Base-by-base conservation (phyloP, 768 basidiomycete species). In the Boletus huronensis region DNA sequence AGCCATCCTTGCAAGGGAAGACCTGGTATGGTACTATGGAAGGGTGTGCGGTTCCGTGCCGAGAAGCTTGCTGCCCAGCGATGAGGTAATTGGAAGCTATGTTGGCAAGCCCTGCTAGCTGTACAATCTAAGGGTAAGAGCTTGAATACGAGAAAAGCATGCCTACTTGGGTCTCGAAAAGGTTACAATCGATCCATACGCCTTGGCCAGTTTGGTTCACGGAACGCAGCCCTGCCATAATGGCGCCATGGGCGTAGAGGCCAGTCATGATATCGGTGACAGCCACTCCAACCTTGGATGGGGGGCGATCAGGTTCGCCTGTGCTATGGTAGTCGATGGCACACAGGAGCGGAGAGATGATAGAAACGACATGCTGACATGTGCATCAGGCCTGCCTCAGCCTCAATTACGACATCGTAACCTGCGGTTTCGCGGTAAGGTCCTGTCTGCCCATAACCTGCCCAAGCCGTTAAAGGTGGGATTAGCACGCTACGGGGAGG, bases 271-370 rank as follows among this genome's bases (percentile, higher is more conserved):
- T 81, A 71, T 94, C 95, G 13, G 93, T 96, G 6, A 87, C 87
- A 2, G 95, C 94, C 26, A 97, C 94, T 9, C 95, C 95, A n/a
- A 96, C 94, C 71, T 98, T 97, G 65, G 82, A 86, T 4, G 94
- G 95, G 16, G 84, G 81, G 10, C 93, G 85, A 62, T 88, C 85
- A 9, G 86, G 79, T 72, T 96, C 95, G 47, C 94, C 94, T 16
- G 94, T 98, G 60, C 90, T 92, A 59, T 31, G 54, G 26, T 47
- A 26, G 48, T 60, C 29, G 36, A 58, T 60, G 39, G 49, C 31
- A 50, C 17, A 54, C 50, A n/a, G 52, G 50, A 52, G 48, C 48
- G 43, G 10, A 6, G 55, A 38, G n/a, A 48, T 13, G 41, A 66
- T 34, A 29, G 49, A 56, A 26, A 59, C 32, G 48, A 38, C 53